phyloP scores from a whole-genome alignment of 768 basidiomycete genomes.

The Mycena galericulata region DNA sequence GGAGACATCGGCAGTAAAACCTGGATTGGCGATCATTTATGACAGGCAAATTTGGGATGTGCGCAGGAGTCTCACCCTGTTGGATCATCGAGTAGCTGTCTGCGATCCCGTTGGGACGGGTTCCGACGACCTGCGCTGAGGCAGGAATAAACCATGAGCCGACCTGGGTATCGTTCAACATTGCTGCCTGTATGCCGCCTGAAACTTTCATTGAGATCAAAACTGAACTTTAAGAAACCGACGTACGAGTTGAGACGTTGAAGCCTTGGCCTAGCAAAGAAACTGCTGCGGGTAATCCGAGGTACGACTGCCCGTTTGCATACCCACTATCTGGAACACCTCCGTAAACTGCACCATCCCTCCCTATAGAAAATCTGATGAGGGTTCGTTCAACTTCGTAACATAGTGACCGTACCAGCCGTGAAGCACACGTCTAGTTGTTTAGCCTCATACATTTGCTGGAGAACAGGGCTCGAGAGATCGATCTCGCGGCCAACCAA shows the following conservation, averaged over 20 bases:
- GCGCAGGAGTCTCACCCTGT: neutral
- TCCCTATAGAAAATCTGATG: neutral
- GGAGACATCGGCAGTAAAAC: slow-evolving; percentile 16
- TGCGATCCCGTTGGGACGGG: neutral
- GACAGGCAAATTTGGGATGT: neutral
- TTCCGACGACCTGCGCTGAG: neutral
- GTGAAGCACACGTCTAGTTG: neutral
- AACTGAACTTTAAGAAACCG: neutral
- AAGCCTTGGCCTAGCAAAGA: neutral
- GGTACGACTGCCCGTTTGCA: slow-evolving; percentile 8
- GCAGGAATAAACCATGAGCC: slow-evolving; percentile 17
- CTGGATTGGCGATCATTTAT: neutral
- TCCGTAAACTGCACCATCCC: slow-evolving; percentile 8
- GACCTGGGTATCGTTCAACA: neutral
- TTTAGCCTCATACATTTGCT: neutral
- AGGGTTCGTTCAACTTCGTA: neutral
- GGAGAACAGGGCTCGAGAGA: no score
- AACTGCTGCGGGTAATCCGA: slow-evolving; percentile 22
- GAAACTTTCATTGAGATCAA: neutral
- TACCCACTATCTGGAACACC: slow-evolving; percentile 24
- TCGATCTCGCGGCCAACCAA: no score
- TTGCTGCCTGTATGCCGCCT: slow-evolving; percentile 10
- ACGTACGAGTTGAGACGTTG: slow-evolving; percentile 15
- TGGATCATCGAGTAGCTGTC: slow-evolving; percentile 8
- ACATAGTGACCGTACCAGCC: neutral